Evolutionary conservation across 2,329 filamentous ascomycete genomes (phyloP), one percentile per base, ranked within the genome.

Genomic region (Thielaviopsis ethacetica): DNA sequence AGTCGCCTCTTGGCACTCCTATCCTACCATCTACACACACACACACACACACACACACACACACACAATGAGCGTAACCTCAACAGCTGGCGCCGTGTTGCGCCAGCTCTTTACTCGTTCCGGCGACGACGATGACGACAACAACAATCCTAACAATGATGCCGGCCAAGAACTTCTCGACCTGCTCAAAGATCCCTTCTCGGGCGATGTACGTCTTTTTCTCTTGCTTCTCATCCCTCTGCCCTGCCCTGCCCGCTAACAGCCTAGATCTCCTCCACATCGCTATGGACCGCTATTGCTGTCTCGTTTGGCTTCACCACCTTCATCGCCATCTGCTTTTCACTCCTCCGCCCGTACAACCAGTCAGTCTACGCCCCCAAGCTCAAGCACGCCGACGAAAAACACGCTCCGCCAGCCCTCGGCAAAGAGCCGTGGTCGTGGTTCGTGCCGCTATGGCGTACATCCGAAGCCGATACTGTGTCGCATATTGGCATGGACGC

Each of bases 361-460:
- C 86, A 85, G 59, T 81, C 91, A 65, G 88, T 98, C 54, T 98
- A 98, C 72, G 91, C 93, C 3, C 93, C 93, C 49, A 91, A 94
- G 69, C 77, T 94, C 54, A 95, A 95, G 69, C 85, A 96, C 75
- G 86, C 89, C 68, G 91, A 97, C 69, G 83, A 89, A 65, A 89
- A 86, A 71, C 90, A 95, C 73, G 82, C 87, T 10, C 93, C 91
- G 19, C 93, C 93, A 13, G 83, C 86, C 0, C 79, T 97, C 66
- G 88, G 86, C 59, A 94, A 86, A 67, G 86, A 88, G n/a, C 74
- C 91, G 10, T 90, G 95, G 68, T 84, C 89, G 54, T 98, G 93
- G 93, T 70, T 95, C 34, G 75, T 76, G 21, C 91, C 91, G 0
- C 74, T 98, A 34, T 77, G 90, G 71, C 81, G 77, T 62, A 91